Evolutionary conservation across 805 yeast species (phyloP), one percentile per base, ranked within the genome.

Genomic region (Nakazawaea sp.): DNA sequence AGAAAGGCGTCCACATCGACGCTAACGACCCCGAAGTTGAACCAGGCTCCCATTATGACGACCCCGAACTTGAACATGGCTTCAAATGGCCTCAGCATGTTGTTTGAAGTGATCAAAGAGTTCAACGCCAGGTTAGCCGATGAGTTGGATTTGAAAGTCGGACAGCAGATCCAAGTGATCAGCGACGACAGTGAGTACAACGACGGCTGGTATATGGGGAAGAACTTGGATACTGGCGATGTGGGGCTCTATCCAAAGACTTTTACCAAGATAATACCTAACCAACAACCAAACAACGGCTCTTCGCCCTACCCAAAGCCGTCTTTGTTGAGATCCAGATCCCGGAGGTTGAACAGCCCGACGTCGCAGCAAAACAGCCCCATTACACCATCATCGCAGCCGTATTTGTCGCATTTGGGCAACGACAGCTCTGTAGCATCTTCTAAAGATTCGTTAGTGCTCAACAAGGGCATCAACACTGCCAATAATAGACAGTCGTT

Each of bases 201-300:
- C 49, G 97, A 92, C 58, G 97, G 97, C 13, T 92, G 99, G 99
- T 92, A 81, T 53, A 82, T 85, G 71, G 96, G 96, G 3, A 78
- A 76, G 42, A 89, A 89, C 48, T 53, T 86, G 34, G 52, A 72
- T 34, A 78, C 90, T 0, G 73, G 75, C 37, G 71, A 74, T 36
- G 90, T 86, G 10, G 98, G 98, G 0, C 63, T 90, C 29, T 92
- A 88, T 52, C 98, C 98, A 11, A 84, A 83, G 46, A 77, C 87
- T 3, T 90, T 90, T 57, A 89, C 97, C 2, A 53, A 72, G 8
- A 58, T 62, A 4, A 61, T 58, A 32, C 37, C 24, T 13, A 13
- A 17, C 21, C 9, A 13, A 4, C n/a, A 8, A 6, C 17, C 11
- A 17, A 5, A 29, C 7, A 15, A 27, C 25, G 32, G 15, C 16